Evolutionary conservation across 257 asterid genomes (phyloP), one percentile per base, ranked within the genome.

Genomic region (Ilex aquifolium): DNA sequence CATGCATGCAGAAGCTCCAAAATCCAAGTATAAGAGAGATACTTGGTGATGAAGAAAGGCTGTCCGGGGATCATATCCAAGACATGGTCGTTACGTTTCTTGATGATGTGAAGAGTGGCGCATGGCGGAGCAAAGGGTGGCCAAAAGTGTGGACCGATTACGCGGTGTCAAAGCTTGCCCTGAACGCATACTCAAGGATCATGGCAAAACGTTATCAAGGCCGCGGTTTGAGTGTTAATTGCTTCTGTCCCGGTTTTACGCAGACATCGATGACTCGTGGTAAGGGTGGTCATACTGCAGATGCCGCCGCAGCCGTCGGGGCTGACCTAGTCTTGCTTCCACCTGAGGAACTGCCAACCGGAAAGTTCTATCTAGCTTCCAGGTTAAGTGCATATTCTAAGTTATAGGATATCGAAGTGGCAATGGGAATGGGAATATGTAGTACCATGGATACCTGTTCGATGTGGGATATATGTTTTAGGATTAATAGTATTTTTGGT

Each of bases 241-340:
- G 95, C 57, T 84, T 78, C 49, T 86, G 95, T 65, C 96, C 95
- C 6, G 96, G 95, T 27, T 88, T 84, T 64, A 86, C 96, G 39
- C 86, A 67, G 49, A 88, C 96, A n/a, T 76, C 88, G 59, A 86
- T 84, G 93, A 88, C 95, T 7, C 67, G 88, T 7, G 93, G 93
- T 31, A 72, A 72, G 46, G 95, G 96, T 32, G 58, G 64, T 31
- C 72, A 74, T 72, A 82, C 93, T 0, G 71, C 93, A 16, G 69
- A 76, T 6, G 73, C 60, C 4, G 85, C 80, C 4, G 96, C 95
- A 0, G 77, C 68, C 36, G 61, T 86, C 13, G 88, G 70, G 0
- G 82, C 69, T 0, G 63, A 36, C 0, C 55, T 86, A 8, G 78
- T 72, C 13, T 72, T 88, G 72, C 72, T 88, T 54, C 82, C 83